Conservation (phyloP, 169 alveolate species). For the Amoebophrya sp. region DNA sequence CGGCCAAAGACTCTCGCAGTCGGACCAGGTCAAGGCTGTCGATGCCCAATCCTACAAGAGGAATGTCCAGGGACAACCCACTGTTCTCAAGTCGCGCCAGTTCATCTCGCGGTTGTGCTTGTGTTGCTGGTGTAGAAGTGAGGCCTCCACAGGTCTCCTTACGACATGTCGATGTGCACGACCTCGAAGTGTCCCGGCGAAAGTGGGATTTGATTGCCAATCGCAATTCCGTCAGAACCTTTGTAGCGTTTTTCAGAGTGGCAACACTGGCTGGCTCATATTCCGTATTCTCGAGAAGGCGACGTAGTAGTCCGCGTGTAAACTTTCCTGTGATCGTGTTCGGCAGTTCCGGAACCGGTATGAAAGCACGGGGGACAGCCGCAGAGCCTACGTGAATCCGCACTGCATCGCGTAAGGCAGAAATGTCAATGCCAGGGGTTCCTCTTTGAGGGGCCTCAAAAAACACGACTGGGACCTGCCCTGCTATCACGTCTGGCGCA, state of each 20-base stretch:
- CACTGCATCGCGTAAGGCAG: neutral
- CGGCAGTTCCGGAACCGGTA: neutral
- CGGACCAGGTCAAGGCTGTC: neutral
- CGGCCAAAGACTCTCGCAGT: neutral
- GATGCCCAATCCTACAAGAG: neutral
- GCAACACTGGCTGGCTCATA: neutral
- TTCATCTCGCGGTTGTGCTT: neutral
- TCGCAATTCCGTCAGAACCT: neutral
- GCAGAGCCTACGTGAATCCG: neutral
- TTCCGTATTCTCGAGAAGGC: neutral
- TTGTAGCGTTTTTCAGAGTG: neutral
- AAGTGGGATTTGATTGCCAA: neutral
- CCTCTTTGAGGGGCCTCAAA: neutral
- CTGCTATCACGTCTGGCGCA: neutral
- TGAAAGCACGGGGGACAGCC: neutral
- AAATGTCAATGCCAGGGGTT: neutral
- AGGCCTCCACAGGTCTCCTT: too few species aligned
- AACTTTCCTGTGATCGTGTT: neutral
- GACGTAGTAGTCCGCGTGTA: neutral
- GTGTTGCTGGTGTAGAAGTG: neutral
- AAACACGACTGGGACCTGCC: neutral
- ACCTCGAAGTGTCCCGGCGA: too few species aligned
- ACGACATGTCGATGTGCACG: too few species aligned
- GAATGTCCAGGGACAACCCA: neutral
- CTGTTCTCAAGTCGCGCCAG: neutral